Percentiles rank a stretch among this genome's conserved stretches.
Conservation (phyloP, 148 eudicot species). For the Nepenthes mirabilis region DNA sequence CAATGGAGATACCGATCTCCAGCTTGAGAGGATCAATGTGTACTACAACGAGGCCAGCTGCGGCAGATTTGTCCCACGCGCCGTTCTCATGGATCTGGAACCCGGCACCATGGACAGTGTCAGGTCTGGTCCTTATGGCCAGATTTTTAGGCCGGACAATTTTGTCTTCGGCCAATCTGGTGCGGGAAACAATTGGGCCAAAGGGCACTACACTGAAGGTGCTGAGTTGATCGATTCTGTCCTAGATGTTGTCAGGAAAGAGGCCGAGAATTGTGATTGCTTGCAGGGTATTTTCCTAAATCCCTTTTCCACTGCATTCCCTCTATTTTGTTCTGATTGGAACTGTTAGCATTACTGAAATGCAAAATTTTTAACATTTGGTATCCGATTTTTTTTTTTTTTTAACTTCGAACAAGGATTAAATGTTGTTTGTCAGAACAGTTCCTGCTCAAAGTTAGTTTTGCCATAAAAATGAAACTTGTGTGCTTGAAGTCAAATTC, state of each 20-base stretch:
- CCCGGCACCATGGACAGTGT: slow-evolving; percentile 73
- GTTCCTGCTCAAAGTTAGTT: too few relatives aligned
- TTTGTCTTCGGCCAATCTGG: slow-evolving; percentile 67
- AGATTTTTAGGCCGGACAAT: slow-evolving; percentile 68
- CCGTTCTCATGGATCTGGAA: slow-evolving; percentile 70
- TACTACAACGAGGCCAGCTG: slow-evolving; percentile 60
- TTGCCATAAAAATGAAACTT: too few relatives aligned
- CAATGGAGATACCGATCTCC: slow-evolving; percentile 44
- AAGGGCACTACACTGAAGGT: slow-evolving; percentile 70
- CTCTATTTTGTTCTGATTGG: neutral
- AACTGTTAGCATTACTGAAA: neutral
- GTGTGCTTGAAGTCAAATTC: too few relatives aligned
- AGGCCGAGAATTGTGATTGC: slow-evolving; percentile 62
- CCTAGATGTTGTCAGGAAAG: slow-evolving; percentile 63
- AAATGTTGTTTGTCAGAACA: too few relatives aligned
- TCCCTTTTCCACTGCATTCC: neutral
- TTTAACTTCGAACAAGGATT: too few relatives aligned
- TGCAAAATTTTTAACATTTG: too few relatives aligned
- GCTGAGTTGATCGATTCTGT: slow-evolving; percentile 72
- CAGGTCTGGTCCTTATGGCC: slow-evolving; percentile 49
- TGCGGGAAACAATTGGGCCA: slow-evolving; percentile 75
- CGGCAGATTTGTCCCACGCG: slow-evolving; percentile 55
- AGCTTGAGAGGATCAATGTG: slow-evolving; percentile 52
- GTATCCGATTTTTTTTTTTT: too few relatives aligned
- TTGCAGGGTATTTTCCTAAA: slow-evolving; percentile 30